Evolutionary conservation across 768 basidiomycete genomes (phyloP), one percentile per base, ranked within the genome.

Genomic region (Hericium rajendrae): DNA sequence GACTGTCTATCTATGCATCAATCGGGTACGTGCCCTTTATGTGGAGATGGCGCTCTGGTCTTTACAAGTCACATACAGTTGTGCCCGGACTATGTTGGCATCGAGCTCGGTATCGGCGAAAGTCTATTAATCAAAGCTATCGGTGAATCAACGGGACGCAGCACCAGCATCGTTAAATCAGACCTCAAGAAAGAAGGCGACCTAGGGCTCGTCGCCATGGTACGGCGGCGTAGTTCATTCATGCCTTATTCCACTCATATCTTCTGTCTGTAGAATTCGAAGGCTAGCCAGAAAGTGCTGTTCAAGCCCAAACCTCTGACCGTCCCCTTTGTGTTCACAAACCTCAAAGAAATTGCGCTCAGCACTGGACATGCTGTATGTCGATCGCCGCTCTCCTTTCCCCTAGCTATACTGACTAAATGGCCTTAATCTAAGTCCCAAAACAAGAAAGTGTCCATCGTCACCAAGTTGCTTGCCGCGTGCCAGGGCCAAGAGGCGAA

Each of bases 41-140:
- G 22, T 9, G 18, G 37, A 37, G 51, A 40, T 20, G 6, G 10
- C 5, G 50, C 32, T 59, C 11, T 54, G 50, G 32, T 54, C 53
- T 39, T 48, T 16, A 20, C 11, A 16, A 22, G 8, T 37, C 53
- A 52, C 12, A 49, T 51, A 37, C 68, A 97, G 94, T 70, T 98
- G 57, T 86, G 92, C 63, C 94, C 97, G 15, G 97, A 98, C 69
- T 98, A 98, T 70, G 76, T 91, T 58, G 94, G 95, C 28, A 77
- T 97, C 54, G 95, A 99, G 69, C 81, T 99, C 2, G 97, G 97
- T 37, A 94, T 98, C 57, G 97, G 95, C 16, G 97, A 99, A 69
- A 91, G 88, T 62, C 73, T 98, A 18, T 78, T 99, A 39, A 81
- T 97, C 67, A 98, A 97, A 67, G 94, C 97, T 15, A 98, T 99